phyloP scores from a whole-genome alignment of 2,329 filamentous ascomycete species.

The Aureobasidium musti region DNA sequence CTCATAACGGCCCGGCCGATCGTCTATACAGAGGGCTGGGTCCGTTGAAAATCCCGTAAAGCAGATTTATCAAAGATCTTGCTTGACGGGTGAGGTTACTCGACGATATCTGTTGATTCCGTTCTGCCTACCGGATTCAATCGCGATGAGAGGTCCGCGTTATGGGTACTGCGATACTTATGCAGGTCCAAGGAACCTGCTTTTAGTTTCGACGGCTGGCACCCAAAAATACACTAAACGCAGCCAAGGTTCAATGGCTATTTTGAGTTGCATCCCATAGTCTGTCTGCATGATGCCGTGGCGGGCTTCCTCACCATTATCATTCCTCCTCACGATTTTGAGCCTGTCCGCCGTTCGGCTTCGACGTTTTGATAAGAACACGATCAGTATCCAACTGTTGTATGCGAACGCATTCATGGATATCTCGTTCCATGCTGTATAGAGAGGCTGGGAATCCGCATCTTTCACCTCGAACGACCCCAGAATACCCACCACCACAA shows the following conservation, averaged over 20 bases:
- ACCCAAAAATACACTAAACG: conserved; percentile 7
- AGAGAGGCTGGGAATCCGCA: conserved; percentile 5
- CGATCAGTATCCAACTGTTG: neutral
- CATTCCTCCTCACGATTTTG: neutral
- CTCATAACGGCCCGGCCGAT: conserved; percentile 27
- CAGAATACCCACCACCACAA: neutral
- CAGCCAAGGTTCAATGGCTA: conserved; percentile 18
- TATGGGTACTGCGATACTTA: conserved; percentile 22
- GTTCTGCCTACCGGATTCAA: neutral
- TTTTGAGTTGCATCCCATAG: conserved; percentile 28
- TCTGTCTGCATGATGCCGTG: conserved; percentile 28
- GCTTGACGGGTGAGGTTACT: neutral
- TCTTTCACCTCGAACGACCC: neutral
- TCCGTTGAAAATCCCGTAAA: neutral
- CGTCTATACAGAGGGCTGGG: conserved; percentile 20
- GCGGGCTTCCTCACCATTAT: conserved; percentile 9
- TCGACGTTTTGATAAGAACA: conserved; percentile 16
- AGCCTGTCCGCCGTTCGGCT: conserved; percentile 16
- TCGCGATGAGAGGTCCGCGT: neutral
- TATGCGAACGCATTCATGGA: conserved; percentile 13
- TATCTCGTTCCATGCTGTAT: neutral
- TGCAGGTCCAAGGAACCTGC: conserved; percentile 27
- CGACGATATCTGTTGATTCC: neutral
- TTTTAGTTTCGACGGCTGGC: neutral
- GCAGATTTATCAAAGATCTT: neutral